A percentile compares a stretch with the other conserved stretches of the same genome.
phyloP scores from a whole-genome alignment of 2,329 filamentous ascomycete species.

The Botrytis galanthina region DNA sequence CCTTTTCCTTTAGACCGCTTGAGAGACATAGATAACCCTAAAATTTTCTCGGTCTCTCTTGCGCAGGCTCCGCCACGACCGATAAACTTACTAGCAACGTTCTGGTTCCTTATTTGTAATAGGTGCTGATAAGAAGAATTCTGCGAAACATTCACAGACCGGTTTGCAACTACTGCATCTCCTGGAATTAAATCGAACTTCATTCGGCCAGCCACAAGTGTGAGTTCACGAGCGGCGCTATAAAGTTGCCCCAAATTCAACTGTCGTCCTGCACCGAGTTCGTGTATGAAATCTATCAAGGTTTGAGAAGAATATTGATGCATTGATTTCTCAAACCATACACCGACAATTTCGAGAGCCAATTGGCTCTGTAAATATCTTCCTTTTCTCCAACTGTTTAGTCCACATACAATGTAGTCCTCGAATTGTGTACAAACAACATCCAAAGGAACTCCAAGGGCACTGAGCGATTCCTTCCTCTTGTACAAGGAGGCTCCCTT shows the following conservation, averaged over 20 bases:
- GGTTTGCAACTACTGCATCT: too few species aligned
- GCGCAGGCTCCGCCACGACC: neutral
- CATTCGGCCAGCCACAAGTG: neutral
- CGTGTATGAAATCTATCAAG: neutral
- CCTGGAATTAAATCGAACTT: neutral
- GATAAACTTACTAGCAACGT: neutral
- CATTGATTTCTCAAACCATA: neutral
- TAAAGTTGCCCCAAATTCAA: neutral
- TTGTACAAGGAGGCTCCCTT: neutral
- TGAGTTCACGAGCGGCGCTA: too few species aligned
- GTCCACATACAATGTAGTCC: neutral
- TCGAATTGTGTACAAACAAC: neutral
- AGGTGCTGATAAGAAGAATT: neutral
- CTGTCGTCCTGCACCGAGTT: neutral
- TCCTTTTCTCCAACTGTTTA: too few species aligned
- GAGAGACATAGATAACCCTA: neutral
- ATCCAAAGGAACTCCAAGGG: neutral
- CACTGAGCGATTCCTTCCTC: neutral
- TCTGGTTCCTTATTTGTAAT: neutral
- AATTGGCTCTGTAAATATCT: neutral
- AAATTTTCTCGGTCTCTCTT: too few species aligned
- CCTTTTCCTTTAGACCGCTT: too few species aligned
- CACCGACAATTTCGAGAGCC: neutral
- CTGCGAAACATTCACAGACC: neutral
- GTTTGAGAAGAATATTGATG: too few species aligned